These are phyloP conservation scores for Macrophomina tecta DNA, from an alignment of 2,329 filamentous ascomycete genomes.

Conservation along the genomic window DNA sequence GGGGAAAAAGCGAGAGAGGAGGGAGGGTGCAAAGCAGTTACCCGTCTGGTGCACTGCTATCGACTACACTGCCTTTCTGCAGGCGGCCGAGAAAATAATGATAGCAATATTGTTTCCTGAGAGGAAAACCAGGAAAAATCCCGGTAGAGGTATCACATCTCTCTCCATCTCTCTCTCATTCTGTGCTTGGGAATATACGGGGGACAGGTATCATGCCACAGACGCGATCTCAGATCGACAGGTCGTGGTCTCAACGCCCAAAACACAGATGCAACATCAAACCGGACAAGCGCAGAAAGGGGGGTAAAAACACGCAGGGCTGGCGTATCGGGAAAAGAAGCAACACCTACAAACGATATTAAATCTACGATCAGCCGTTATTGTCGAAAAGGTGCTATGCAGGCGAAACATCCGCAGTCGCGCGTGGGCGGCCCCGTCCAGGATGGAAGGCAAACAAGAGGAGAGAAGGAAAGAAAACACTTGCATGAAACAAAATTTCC, in stretches of 20 bases:
- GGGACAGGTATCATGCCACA: not conserved
- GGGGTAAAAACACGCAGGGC: not conserved
- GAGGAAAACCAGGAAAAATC: not conserved
- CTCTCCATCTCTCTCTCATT: not conserved
- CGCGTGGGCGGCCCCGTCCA: not conserved
- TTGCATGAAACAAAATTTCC: not conserved
- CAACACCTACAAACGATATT: not conserved
- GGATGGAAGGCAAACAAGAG: too few species aligned
- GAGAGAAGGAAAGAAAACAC: not conserved
- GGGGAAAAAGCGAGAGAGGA: not conserved
- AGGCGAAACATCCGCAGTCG: conserved; percentile 10
- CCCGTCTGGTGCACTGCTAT: conserved; percentile 9
- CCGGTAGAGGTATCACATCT: not conserved
- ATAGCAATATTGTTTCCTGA: not conserved
- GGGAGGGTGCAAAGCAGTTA: not conserved
- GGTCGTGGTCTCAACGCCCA: not conserved
- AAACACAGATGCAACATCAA: not conserved
- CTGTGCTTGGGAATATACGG: not conserved
- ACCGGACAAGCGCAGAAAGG: not conserved
- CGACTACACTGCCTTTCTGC: not conserved
- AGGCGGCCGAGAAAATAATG: not conserved
- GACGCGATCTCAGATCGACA: conserved; percentile 6
- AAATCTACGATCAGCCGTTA: not conserved
- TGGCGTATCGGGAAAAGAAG: not conserved
- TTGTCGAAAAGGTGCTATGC: conserved; percentile 4